Base-by-base conservation (phyloP, 129 eudicot species). In the Saposhnikovia divaricata region DNA sequence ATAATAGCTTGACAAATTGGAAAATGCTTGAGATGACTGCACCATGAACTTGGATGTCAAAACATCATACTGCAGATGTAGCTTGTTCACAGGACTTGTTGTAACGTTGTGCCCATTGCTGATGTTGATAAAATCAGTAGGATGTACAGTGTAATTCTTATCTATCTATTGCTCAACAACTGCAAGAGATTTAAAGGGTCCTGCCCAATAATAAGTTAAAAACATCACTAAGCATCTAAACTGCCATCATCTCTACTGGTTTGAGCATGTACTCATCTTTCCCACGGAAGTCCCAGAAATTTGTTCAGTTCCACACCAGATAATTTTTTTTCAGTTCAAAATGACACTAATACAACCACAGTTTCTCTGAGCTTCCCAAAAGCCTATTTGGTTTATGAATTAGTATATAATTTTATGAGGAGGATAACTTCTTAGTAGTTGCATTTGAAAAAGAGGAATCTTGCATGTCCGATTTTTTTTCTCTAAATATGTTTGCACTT, bases 151-250 rank as follows among this genome's bases (percentile, higher is more conserved):
- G 75, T 90, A 95, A 74, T 92, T 95, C 86, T 95, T 95, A 83
- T 97, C 92, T 34, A 92, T 95, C 84, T 95, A 95, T 55, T 94
- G 96, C 77, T 96, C 98, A 87, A 92, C 68, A 45, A 95, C 94
- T 72, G 86, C 92, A 79, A 92, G 98, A 80, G 94, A 95, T 86
- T 95, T 97, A 91, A 87, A 38, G 89, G 82, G 83, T 92, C 97
- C 96, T 95, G 89, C 83, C 79, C 55, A 77, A 51, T 78, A 66
- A 8, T 21, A 78, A 31, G 34, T 31, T 31, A 31, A 31, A 31
- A 31, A 31, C 78, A 51, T 73, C 42, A 25, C 11, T 74, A 31
- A 74, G 31, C 6, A 34, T 51, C 68, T 23, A 25, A 55, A 63
- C 16, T n/a, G 28, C 75, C 42, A 31, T 48, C 19, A 28, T 44